Percentiles rank a stretch among this genome's conserved stretches.
These are phyloP conservation scores for Serendipita sp. DNA, from an alignment of 768 basidiomycete genomes.

Conservation along the genomic window DNA sequence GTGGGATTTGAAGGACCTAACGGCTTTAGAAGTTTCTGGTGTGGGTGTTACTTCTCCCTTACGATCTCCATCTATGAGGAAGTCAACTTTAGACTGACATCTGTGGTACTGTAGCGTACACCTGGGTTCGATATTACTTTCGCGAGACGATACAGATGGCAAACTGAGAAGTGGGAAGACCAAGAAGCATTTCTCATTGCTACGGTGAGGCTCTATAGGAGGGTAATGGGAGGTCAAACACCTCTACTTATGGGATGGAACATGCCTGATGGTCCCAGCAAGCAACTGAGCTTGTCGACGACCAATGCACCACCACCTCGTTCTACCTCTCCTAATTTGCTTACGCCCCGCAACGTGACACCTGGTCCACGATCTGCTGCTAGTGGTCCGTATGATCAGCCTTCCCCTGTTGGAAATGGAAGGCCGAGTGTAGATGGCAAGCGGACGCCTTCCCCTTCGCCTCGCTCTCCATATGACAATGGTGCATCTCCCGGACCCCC, in stretches of 20 bases:
- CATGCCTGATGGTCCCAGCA: slow-evolving; percentile 5
- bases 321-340: not conserved
- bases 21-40: slow-evolving; percentile 54
- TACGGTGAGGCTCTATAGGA: slow-evolving; percentile 31
- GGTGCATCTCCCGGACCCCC: not conserved
- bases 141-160: slow-evolving; percentile 81
- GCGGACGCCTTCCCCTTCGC: not conserved
- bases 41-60: slow-evolving; percentile 28
- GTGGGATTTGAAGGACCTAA: slow-evolving; percentile 73
- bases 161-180: slow-evolving; percentile 58
- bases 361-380: not conserved
- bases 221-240: slow-evolving; percentile 17
- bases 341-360: not conserved
- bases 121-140: slow-evolving; percentile 62
- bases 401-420: not conserved
- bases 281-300: slow-evolving; percentile 1
- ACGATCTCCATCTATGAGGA: not conserved
- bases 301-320: not conserved
- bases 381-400: not conserved
- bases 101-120: slow-evolving; percentile 30
- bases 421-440: not conserved
- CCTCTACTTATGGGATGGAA: slow-evolving; percentile 17
- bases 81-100: not conserved
- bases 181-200: slow-evolving; percentile 57
- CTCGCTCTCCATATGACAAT: not conserved